These are phyloP conservation scores for Fraxinus xanthoxyloides DNA, from an alignment of 305 asterid genomes.

Conservation along the genomic window DNA sequence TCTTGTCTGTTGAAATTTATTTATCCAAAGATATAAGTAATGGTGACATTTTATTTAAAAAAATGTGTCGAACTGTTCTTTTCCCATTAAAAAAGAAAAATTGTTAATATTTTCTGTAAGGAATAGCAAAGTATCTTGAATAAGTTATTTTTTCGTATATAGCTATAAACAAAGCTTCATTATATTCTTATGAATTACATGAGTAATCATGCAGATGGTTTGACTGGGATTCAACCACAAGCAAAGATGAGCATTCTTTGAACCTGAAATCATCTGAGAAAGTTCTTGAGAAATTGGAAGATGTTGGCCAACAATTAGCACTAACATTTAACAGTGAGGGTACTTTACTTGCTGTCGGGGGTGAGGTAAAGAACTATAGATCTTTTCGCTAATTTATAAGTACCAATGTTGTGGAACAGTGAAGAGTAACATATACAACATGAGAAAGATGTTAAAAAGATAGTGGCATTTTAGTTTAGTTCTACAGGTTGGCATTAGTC, in stretches of 20 bases:
- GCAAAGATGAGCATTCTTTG: constrained; percentile 37
- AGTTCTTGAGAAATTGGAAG: constrained; percentile 64
- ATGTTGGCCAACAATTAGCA: constrained; percentile 80
- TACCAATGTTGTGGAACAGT: neutral
- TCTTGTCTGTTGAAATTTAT: neutral
- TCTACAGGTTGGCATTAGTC: neutral
- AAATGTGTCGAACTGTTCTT: neutral
- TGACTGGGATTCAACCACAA: constrained; percentile 53
- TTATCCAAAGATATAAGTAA: neutral
- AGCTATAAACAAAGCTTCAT: constrained; percentile 19
- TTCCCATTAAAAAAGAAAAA: neutral
- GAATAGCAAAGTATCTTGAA: constrained; percentile 3
- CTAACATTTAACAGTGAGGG: constrained; percentile 68
- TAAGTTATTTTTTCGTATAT: neutral
- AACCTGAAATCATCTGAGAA: constrained; percentile 62
- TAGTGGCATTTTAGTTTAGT: neutral
- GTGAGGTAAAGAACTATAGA: constrained; percentile 63
- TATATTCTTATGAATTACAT: neutral
- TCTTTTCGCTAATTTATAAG: constrained; percentile 6
- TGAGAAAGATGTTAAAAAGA: constrained; percentile 3
- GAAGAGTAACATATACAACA: constrained; percentile 6
- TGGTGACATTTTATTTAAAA: neutral
- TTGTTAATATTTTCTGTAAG: neutral
- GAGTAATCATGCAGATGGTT: constrained; percentile 56
- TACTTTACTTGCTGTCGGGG: constrained; percentile 81